Evolutionary conservation across 306 rosid species (phyloP).

Genomic region (Cucurbita argyrosperma): DNA sequence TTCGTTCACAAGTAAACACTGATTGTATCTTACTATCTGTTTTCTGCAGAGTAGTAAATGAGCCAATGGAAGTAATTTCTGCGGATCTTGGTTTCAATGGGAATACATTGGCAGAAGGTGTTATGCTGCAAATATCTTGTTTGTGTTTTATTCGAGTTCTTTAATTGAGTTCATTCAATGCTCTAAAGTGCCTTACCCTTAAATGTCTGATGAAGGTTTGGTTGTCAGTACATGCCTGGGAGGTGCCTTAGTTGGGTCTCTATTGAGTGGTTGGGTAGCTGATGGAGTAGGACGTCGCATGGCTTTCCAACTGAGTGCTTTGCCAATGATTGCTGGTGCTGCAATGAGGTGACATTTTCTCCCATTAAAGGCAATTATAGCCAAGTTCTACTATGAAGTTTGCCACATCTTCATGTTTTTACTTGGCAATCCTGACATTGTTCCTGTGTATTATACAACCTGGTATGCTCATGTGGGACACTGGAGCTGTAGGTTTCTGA

Average conservation of each 20-base stretch:
- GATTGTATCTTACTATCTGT: neutral
- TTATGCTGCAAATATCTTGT: conserved; percentile 3
- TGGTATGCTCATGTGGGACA: neutral
- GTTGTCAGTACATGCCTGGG: conserved; percentile 94
- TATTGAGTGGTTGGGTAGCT: conserved; percentile 87
- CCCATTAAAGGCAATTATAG: neutral
- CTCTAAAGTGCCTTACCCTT: conserved; percentile 8
- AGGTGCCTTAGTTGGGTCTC: conserved; percentile 82
- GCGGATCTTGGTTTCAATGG: conserved; percentile 84
- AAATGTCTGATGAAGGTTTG: conserved; percentile 44
- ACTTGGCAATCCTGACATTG: neutral
- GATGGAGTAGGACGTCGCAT: conserved; percentile 94
- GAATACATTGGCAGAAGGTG: conserved; percentile 91
- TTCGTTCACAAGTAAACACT: neutral
- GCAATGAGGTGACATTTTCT: conserved; percentile 44
- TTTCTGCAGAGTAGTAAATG: conserved; percentile 72
- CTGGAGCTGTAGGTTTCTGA: neutral
- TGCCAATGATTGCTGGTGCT: conserved; percentile 92
- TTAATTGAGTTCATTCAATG: conserved; percentile 10
- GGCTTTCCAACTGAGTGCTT: conserved; percentile 78
- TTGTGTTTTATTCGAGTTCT: neutral
- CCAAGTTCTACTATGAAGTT: neutral
- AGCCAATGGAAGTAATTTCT: conserved; percentile 91
- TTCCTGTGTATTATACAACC: neutral
- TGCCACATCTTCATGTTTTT: neutral